These are phyloP conservation scores for Aleurites moluccanus DNA, from an alignment of 441 rosid species.

Conservation along the genomic window DNA sequence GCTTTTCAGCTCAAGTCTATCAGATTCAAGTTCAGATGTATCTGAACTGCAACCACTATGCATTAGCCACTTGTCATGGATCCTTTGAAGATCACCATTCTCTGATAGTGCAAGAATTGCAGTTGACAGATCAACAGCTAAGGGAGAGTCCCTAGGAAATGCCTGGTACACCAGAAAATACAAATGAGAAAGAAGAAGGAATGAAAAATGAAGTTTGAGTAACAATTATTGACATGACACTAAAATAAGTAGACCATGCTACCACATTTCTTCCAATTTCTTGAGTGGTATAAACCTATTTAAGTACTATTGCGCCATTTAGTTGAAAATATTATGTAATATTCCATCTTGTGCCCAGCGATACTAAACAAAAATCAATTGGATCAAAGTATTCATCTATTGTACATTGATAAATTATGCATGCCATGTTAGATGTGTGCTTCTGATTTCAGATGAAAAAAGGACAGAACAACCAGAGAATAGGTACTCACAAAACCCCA, in stretches of 20 bases:
- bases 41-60: constrained; percentile 64
- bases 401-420: neutral
- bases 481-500: constrained; percentile 87
- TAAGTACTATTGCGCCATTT: neutral
- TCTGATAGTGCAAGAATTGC: constrained; percentile 79
- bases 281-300: neutral
- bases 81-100: constrained; percentile 86
- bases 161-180: constrained; percentile 40
- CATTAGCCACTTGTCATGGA: constrained; percentile 90
- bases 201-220: neutral
- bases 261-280: neutral
- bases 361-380: neutral
- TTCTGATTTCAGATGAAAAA: constrained; percentile 1
- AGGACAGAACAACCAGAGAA: constrained; percentile 8
- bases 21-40: constrained; percentile 57
- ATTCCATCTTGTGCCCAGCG: neutral
- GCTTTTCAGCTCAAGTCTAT: constrained; percentile 67
- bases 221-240: neutral
- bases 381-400: neutral
- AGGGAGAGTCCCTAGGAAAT: constrained; percentile 86
- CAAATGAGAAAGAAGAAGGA: neutral
- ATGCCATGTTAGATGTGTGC: neutral
- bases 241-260: too few species aligned
- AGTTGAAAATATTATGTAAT: neutral
- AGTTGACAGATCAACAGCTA: constrained; percentile 76